phyloP scores from a whole-genome alignment of 2,329 filamentous ascomycete species.

The Thelonectria rubi region DNA sequence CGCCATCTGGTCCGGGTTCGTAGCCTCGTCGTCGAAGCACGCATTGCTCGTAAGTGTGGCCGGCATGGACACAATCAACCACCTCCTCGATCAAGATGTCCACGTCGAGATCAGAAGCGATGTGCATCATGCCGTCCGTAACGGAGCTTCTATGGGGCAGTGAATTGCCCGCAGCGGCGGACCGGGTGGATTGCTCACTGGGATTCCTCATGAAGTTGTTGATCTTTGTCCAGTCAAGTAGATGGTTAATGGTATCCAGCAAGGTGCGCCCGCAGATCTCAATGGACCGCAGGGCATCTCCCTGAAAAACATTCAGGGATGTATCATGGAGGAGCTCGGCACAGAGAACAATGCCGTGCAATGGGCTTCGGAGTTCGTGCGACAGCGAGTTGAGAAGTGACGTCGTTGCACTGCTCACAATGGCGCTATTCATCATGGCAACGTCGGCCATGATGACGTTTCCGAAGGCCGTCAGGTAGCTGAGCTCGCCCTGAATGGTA shows the following conservation, averaged over 20 bases:
- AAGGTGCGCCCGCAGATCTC: constrained; percentile 61
- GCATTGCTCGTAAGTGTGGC: constrained; percentile 51
- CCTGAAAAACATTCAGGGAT: constrained; percentile 55
- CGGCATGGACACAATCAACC: constrained; percentile 57
- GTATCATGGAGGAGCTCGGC: constrained; percentile 64
- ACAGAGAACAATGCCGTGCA: constrained; percentile 67
- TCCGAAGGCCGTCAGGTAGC: constrained; percentile 60
- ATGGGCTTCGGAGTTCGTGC: constrained; percentile 68
- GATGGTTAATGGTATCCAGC: constrained; percentile 63
- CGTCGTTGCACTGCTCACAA: constrained; percentile 60
- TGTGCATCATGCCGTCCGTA: constrained; percentile 31
- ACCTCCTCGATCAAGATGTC: constrained; percentile 57
- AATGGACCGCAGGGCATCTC: constrained; percentile 58
- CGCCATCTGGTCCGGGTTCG: constrained; percentile 16
- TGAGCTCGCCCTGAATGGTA: constrained; percentile 58
- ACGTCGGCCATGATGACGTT: constrained; percentile 67
- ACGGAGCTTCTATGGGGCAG: constrained; percentile 1
- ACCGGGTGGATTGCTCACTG: background rate
- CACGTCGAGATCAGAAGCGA: constrained; percentile 44
- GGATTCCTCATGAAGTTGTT: constrained; percentile 46
- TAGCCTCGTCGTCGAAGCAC: constrained; percentile 31
- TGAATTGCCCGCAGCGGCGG: background rate
- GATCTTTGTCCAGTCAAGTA: constrained; percentile 65
- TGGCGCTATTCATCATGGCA: constrained; percentile 51
- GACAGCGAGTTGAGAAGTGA: constrained; percentile 64